Evolutionary conservation across 139 green algal genomes (phyloP), one percentile per base, ranked within the genome.

Genomic region (Astrephomene gubernaculifera): DNA sequence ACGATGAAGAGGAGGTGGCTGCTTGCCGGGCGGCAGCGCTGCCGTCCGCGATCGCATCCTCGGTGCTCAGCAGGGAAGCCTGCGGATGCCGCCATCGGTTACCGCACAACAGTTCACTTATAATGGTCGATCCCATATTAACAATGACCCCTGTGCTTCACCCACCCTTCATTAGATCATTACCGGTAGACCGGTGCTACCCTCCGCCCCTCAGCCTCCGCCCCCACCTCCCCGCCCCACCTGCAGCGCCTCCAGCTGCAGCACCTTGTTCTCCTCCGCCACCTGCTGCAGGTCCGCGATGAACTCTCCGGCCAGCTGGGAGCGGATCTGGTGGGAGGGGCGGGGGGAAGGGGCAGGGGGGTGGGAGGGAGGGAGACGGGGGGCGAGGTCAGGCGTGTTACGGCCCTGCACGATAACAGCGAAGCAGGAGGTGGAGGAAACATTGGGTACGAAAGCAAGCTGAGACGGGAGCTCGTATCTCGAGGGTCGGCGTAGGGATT

Each of bases 281-380:
- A 94, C 71, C 19, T 45, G 27, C 25, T 81, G 82, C 36, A 98
- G 88, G 54, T 98, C 96, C 82, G 96, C 82, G 6, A 95, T 91
- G 72, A 95, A 96, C 90, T 98, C 96, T 43, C 90, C 87, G 19
- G 93, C 90, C 35, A 98, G 90, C 82, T 96, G 91, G 4, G 72
- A 85, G 19, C 94, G 90, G 60, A 96, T 96, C 89, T 95, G 88
- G 39, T 4, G 25, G 38, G 39, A 10, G 49, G 36, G 25, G 24
- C 22, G 14, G 8, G 31, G 17, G 65, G 31, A 17, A 21, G 65
- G 27, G 65, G 3, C 35, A 73, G 33, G 38, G 38, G 33, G 27
- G 22, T 12, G 65, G 65, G 49, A 17, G 49, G 49, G 49, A 17
- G 14, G 17, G 49, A 12, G 49, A 57, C 49, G 49, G 49, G 17